Conservation (phyloP, 148 eudicot genomes). For the Persicaria tinctoria region DNA sequence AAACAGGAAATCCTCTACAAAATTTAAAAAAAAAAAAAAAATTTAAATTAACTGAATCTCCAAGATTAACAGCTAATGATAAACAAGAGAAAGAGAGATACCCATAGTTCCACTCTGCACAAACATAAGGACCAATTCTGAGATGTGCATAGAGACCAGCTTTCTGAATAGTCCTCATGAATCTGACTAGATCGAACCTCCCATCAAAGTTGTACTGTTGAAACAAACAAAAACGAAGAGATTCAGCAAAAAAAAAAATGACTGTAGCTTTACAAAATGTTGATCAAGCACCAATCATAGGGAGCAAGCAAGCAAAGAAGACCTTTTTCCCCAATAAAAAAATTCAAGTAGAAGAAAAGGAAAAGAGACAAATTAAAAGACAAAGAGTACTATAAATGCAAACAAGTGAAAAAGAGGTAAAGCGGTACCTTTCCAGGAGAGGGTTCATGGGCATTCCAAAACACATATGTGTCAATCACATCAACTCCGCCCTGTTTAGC, state of each 20-base stretch:
- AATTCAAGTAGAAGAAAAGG: background rate
- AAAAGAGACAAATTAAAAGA: background rate
- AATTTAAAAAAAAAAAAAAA: background rate
- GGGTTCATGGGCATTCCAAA: slow-evolving; percentile 91
- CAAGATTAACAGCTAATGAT: background rate
- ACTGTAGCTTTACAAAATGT: background rate
- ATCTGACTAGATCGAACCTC: slow-evolving; percentile 70
- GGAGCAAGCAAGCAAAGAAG: background rate
- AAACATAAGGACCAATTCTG: slow-evolving; percentile 84
- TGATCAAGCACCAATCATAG: background rate
- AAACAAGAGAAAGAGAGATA: slow-evolving; percentile 17
- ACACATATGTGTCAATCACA: slow-evolving; percentile 81
- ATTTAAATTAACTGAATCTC: background rate
- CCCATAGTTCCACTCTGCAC: slow-evolving; percentile 98
- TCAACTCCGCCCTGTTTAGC: slow-evolving; percentile 80
- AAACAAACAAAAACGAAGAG: slow-evolving; percentile 4
- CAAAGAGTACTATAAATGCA: background rate
- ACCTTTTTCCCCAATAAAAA: background rate
- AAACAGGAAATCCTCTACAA: slow-evolving; percentile 87
- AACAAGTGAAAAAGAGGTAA: background rate
- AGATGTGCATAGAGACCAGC: slow-evolving; percentile 90
- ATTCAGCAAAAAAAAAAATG: background rate
- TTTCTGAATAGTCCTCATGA: slow-evolving; percentile 69
- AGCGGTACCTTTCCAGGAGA: slow-evolving; percentile 69
- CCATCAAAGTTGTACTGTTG: slow-evolving; percentile 80